Percentiles rank a stretch among this genome's conserved stretches.
Conservation (phyloP, 2,329 filamentous ascomycete species). For the Bipolaris oryzae region DNA sequence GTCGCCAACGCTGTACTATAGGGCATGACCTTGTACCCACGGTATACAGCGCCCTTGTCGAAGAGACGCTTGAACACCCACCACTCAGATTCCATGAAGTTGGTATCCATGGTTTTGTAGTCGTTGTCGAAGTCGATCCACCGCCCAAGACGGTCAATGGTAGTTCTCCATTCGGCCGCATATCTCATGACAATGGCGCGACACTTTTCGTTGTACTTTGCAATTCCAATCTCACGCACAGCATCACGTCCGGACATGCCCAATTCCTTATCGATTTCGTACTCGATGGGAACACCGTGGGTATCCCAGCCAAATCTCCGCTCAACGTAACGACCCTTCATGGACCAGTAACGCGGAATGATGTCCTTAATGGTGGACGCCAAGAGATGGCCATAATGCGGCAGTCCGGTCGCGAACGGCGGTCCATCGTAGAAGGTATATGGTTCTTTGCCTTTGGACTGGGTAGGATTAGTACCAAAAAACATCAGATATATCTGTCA, state of each 20-base stretch:
- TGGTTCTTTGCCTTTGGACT: slow-evolving; percentile 75
- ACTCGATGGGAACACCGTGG: slow-evolving; percentile 92
- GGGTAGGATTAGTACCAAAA: neutral
- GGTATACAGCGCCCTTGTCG: slow-evolving; percentile 87
- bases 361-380: slow-evolving; percentile 97
- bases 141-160: slow-evolving; percentile 84
- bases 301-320: slow-evolving; percentile 95
- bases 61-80: slow-evolving; percentile 96
- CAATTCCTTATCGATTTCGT: slow-evolving; percentile 96
- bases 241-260: slow-evolving; percentile 87
- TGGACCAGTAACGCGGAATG: slow-evolving; percentile 94
- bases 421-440: slow-evolving; percentile 92
- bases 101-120: slow-evolving; percentile 97
- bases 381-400: slow-evolving; percentile 77
- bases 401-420: slow-evolving; percentile 61
- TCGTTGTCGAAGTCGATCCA: slow-evolving; percentile 99
- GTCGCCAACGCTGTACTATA: slow-evolving; percentile 92
- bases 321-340: slow-evolving; percentile 94
- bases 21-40: slow-evolving; percentile 90
- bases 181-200: slow-evolving; percentile 92
- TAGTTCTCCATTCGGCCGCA: slow-evolving; percentile 82
- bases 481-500: neutral
- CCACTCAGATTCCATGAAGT: slow-evolving; percentile 95
- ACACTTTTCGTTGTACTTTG: slow-evolving; percentile 90
- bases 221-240: slow-evolving; percentile 83